Percentiles rank a stretch among this genome's conserved stretches.
These are phyloP conservation scores for Leccinum uliginosum DNA, from an alignment of 768 basidiomycete genomes.

Conservation along the genomic window DNA sequence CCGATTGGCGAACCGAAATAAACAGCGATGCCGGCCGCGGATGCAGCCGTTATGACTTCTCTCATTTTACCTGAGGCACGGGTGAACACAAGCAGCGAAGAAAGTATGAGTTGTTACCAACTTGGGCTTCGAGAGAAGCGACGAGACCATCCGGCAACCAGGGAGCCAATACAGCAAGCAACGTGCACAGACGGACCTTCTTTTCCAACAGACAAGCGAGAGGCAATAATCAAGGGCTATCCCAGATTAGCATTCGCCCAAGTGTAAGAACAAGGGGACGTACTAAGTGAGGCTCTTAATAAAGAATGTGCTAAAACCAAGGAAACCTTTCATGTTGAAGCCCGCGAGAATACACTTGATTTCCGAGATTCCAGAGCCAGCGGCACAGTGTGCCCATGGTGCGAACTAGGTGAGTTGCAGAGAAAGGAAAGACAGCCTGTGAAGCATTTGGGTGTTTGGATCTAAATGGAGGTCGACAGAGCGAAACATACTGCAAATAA, in stretches of 20 bases:
- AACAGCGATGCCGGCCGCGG: conserved; percentile 96
- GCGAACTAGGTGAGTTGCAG: conserved; percentile 84
- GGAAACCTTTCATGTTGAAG: conserved; percentile 94
- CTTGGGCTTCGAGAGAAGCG: conserved; percentile 87
- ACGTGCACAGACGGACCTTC: conserved; percentile 98
- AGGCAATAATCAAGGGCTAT: conserved; percentile 95
- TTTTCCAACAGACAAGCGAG: conserved; percentile 94
- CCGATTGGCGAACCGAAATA: conserved; percentile 98
- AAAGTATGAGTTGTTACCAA: conserved; percentile 32
- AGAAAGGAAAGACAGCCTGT: conserved; percentile 77
- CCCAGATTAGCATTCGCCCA: conserved; percentile 13
- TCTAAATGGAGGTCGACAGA: background rate
- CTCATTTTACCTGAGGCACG: conserved; percentile 61
- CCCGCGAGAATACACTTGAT: conserved; percentile 98
- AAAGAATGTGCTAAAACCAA: conserved; percentile 83
- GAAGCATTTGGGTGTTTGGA: conserved; percentile 2
- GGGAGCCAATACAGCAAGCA: conserved; percentile 87
- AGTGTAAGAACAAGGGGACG: conserved; percentile 25
- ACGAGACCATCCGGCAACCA: conserved; percentile 81
- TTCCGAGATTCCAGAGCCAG: conserved; percentile 97
- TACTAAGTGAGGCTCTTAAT: conserved; percentile 95
- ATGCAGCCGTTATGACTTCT: conserved; percentile 91
- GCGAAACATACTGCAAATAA: conserved; percentile 78
- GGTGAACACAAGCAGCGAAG: conserved; percentile 14
- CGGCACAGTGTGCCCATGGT: conserved; percentile 91